phyloP scores from a whole-genome alignment of 2,329 filamentous ascomycete species.

The Helotiales sp. region DNA sequence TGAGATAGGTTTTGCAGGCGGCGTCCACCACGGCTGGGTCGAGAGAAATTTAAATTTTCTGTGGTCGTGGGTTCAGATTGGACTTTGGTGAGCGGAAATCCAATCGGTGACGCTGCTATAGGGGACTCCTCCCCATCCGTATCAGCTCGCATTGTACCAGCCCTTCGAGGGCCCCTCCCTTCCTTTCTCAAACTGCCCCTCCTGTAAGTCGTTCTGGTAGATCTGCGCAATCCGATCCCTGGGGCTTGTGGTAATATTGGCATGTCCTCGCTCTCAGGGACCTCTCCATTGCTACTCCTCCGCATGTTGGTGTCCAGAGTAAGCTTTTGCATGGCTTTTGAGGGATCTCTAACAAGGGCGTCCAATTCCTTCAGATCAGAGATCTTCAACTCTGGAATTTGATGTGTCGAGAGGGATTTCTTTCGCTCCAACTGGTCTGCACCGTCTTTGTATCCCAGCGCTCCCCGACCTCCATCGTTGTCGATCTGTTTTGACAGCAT shows the following conservation, averaged over 20 bases:
- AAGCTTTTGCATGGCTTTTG: slow-evolving; percentile 72
- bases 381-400: slow-evolving; percentile 64
- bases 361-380: slow-evolving; percentile 71
- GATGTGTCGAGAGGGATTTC: slow-evolving; percentile 59
- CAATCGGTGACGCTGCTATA: slow-evolving; percentile 53
- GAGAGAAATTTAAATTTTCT: slow-evolving; percentile 70
- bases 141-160: slow-evolving; percentile 61
- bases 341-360: slow-evolving; percentile 80
- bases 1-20: slow-evolving; percentile 36
- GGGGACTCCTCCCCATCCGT: slow-evolving; percentile 58
- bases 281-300: slow-evolving; percentile 44
- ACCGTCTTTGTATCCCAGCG: slow-evolving; percentile 77
- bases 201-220: slow-evolving; percentile 89
- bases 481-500: slow-evolving; percentile 95
- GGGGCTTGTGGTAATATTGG: slow-evolving; percentile 81
- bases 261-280: slow-evolving; percentile 66
- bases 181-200: slow-evolving; percentile 84
- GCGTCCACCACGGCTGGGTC: slow-evolving; percentile 50
- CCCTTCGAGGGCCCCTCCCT: slow-evolving; percentile 74
- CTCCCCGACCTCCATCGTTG: slow-evolving; percentile 62
- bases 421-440: slow-evolving; percentile 79
- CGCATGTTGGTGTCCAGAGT: slow-evolving; percentile 45
- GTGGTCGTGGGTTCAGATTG: slow-evolving; percentile 70
- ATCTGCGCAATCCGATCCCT: slow-evolving; percentile 82
- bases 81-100: slow-evolving; percentile 58